These are phyloP conservation scores for Plasmodium adleri DNA, from an alignment of 169 alveolate genomes.

Conservation along the genomic window DNA sequence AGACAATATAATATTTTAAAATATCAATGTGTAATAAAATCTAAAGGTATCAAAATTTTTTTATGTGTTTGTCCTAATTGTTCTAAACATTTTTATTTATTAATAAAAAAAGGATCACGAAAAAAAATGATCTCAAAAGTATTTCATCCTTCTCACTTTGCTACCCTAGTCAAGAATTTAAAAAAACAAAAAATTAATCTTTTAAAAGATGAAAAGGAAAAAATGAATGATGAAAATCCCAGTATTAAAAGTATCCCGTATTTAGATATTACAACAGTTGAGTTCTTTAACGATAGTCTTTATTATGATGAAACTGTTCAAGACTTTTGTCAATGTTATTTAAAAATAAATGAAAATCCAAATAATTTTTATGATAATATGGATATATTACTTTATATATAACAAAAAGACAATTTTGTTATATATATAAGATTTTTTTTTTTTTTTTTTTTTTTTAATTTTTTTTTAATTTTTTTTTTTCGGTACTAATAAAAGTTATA, in stretches of 20 bases:
- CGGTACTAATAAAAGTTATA: too few relatives aligned
- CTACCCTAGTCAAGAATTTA: slow-evolving; percentile 14
- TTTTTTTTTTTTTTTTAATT: too few relatives aligned
- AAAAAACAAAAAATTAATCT: background rate
- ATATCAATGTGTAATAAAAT: slow-evolving; percentile 21
- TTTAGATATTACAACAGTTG: slow-evolving; percentile 15
- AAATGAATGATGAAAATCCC: background rate
- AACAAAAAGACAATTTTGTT: background rate
- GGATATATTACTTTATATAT: slow-evolving; percentile 19
- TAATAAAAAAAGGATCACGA: slow-evolving; percentile 30
- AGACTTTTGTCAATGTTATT: slow-evolving; percentile 34
- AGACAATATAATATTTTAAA: slow-evolving; percentile 5
- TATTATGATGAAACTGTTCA: background rate
- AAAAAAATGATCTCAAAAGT: slow-evolving; percentile 42
- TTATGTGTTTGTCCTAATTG: slow-evolving; percentile 65
- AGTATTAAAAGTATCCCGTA: background rate
- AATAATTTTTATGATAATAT: slow-evolving; percentile 16
- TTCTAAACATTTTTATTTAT: slow-evolving; percentile 38
- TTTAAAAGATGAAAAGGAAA: background rate
- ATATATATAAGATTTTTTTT: too few relatives aligned
- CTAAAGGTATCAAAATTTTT: slow-evolving; percentile 14
- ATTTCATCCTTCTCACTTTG: slow-evolving; percentile 31
- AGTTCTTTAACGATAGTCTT: slow-evolving; percentile 9
- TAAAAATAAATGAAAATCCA: slow-evolving; percentile 20
- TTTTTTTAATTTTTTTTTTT: too few relatives aligned